phyloP scores from a whole-genome alignment of 257 asterid species.

The Jacaranda mimosifolia region DNA sequence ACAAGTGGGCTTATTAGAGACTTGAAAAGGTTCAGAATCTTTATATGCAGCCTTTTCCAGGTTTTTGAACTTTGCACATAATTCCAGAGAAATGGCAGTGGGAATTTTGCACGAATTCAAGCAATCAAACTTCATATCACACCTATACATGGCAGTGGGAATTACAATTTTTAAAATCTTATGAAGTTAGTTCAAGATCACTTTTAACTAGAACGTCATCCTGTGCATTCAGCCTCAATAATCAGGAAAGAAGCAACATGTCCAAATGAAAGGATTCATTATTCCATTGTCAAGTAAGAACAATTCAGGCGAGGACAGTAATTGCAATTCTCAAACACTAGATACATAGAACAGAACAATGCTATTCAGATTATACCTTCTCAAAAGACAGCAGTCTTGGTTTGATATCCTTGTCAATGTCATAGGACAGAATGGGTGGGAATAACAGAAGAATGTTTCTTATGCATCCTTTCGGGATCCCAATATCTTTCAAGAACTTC shows the following conservation, averaged over 20 bases:
- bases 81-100: neutral
- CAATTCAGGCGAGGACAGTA: conserved; percentile 16
- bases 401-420: conserved; percentile 71
- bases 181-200: neutral
- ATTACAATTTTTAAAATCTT: neutral
- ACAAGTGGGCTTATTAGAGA: neutral
- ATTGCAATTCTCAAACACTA: conserved; percentile 21
- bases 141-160: conserved; percentile 1
- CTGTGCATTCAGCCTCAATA: neutral
- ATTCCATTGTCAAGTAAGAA: neutral
- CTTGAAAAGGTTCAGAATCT: conserved; percentile 8
- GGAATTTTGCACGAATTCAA: no score
- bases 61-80: conserved; percentile 8
- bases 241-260: neutral
- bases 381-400: conserved; percentile 65
- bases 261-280: neutral
- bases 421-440: conserved; percentile 76
- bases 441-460: conserved; percentile 65
- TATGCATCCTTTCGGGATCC: conserved; percentile 64
- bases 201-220: neutral
- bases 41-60: neutral
- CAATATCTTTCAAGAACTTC: conserved; percentile 65
- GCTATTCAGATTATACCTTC: conserved; percentile 56
- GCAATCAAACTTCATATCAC: conserved; percentile 5
- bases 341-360: conserved; percentile 7